Conservation (phyloP, 805 yeast genomes). For the Myxozyma udenii region DNA sequence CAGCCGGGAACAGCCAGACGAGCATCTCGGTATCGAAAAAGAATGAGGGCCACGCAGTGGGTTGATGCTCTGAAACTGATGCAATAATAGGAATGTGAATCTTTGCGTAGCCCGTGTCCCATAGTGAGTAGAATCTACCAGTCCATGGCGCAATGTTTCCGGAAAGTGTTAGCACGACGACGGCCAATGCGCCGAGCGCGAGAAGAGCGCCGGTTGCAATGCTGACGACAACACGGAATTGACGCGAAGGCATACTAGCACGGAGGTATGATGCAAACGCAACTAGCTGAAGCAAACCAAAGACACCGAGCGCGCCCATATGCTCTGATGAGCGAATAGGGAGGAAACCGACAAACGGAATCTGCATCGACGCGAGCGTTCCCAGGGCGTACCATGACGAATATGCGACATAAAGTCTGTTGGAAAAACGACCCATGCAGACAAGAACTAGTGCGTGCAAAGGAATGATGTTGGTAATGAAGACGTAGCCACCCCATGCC, state of each 20-base stretch:
- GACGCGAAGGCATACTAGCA: constrained; percentile 64
- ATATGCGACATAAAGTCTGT: constrained; percentile 81
- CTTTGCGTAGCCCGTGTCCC: constrained; percentile 98
- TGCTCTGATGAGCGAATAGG: constrained; percentile 97
- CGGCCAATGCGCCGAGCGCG: constrained; percentile 62
- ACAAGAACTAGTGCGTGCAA: constrained; percentile 86
- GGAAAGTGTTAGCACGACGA: constrained; percentile 76
- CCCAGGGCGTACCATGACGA: constrained; percentile 97
- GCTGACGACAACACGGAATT: constrained; percentile 64
- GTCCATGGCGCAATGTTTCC: constrained; percentile 99
- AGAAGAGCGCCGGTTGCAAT: constrained; percentile 51
- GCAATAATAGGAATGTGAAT: constrained; percentile 98
- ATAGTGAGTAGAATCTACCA: constrained; percentile 94
- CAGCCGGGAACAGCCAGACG: constrained; percentile 98
- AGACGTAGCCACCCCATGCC: constrained; percentile 99
- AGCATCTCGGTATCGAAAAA: constrained; percentile 89
- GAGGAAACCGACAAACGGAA: constrained; percentile 95
- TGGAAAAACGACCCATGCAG: constrained; percentile 89
- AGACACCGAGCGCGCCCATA: constrained; percentile 97
- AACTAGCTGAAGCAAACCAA: constrained; percentile 89
- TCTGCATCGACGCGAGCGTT: constrained; percentile 98
- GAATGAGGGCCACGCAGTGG: constrained; percentile 99
- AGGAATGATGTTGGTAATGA: constrained; percentile 96
- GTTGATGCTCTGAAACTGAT: constrained; percentile 98
- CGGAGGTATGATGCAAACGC: constrained; percentile 81